phyloP scores from a whole-genome alignment of 768 basidiomycete genomes.

The Asterophora parasitica region DNA sequence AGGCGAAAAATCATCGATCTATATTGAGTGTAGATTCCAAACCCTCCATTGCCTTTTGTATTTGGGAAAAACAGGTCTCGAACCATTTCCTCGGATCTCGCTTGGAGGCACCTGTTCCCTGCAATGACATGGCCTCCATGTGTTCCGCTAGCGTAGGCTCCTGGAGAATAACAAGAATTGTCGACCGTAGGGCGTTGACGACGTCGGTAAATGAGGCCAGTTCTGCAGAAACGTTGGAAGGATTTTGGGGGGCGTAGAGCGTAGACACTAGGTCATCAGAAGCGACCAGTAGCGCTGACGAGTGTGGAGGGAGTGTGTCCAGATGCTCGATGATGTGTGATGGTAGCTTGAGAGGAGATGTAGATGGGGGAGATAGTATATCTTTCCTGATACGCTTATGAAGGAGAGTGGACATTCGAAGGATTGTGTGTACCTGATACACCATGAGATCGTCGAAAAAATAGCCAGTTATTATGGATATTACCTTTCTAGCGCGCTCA shows the following conservation, averaged over 20 bases:
- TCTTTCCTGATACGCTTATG: conserved; percentile 58
- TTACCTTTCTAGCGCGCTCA: conserved; percentile 57
- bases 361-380: conserved; percentile 32
- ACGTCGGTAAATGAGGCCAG: conserved; percentile 32
- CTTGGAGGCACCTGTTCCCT: conserved; percentile 13
- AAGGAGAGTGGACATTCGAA: conserved; percentile 55
- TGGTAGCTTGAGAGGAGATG: conserved; percentile 13
- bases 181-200: conserved; percentile 32
- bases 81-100: conserved; percentile 55
- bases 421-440: conserved; percentile 50
- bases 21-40: conserved; percentile 24
- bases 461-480: not conserved
- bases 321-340: conserved; percentile 26
- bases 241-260: conserved; percentile 61
- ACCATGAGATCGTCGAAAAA: not conserved
- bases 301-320: conserved; percentile 48
- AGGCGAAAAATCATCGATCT: not conserved
- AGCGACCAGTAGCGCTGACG: conserved; percentile 45
- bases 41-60: conserved; percentile 37
- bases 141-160: conserved; percentile 25
- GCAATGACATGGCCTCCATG: conserved; percentile 21
- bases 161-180: conserved; percentile 20
- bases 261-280: conserved; percentile 67
- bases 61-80: conserved; percentile 58
- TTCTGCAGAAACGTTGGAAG: conserved; percentile 33